phyloP scores from a whole-genome alignment of 2,329 filamentous ascomycete species.

The Cordyceps javanica region DNA sequence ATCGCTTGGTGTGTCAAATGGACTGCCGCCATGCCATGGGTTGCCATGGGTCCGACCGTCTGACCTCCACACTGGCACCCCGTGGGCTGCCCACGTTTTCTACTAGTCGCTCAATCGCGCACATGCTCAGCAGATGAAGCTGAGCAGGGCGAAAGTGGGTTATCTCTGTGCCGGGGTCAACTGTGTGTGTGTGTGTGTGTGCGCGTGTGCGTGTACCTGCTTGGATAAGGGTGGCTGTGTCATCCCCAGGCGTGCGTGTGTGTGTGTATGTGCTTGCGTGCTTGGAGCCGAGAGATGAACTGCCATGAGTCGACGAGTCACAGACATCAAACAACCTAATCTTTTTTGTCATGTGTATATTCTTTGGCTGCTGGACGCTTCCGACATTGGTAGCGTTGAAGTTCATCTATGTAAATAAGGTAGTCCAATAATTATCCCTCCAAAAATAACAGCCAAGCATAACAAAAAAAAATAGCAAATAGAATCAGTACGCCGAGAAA shows the following conservation, averaged over 20 bases:
- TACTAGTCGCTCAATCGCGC: constrained; percentile 6
- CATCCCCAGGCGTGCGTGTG: too few species aligned
- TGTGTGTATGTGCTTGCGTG: background rate
- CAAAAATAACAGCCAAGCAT: background rate
- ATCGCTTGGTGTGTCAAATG: background rate
- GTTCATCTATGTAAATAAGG: constrained; percentile 15
- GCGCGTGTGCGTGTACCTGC: background rate
- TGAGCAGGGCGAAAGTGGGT: background rate
- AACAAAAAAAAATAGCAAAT: constrained; percentile 5
- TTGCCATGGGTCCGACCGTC: constrained; percentile 8
- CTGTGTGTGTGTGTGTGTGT: background rate
- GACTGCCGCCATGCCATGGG: background rate
- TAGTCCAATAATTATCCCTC: constrained; percentile 16
- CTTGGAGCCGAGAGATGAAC: too few species aligned
- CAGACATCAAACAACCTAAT: background rate
- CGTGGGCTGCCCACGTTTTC: constrained; percentile 11
- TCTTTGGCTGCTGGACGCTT: background rate
- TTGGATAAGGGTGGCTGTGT: background rate
- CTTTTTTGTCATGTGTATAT: background rate
- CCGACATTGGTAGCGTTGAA: background rate
- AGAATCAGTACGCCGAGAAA: constrained; percentile 14
- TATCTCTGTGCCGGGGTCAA: background rate
- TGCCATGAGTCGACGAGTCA: background rate
- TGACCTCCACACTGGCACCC: constrained; percentile 9
- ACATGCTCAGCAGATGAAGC: constrained; percentile 1